These are phyloP conservation scores for Forsythia suspensa DNA, from an alignment of 257 asterid genomes.

Conservation along the genomic window DNA sequence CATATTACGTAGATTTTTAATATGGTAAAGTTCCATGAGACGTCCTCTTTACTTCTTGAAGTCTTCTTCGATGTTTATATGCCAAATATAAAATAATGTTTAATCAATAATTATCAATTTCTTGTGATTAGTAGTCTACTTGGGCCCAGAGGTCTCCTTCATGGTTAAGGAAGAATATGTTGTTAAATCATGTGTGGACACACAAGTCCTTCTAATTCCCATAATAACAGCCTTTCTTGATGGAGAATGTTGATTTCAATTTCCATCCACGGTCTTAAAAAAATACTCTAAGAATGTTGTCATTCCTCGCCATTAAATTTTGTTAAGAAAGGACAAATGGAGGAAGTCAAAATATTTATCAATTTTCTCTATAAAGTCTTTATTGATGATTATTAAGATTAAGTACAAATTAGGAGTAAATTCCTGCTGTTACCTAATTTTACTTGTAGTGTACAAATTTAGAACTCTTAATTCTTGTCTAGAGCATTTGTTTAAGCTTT, in stretches of 20 bases:
- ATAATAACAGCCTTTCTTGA: conserved; percentile 6
- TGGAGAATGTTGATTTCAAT: conserved; percentile 4
- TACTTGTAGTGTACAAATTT: not conserved
- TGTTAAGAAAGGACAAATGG: too few relatives aligned
- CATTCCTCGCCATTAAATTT: not conserved
- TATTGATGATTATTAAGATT: not conserved
- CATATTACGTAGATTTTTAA: conserved; percentile 10
- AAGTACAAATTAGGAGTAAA: not conserved
- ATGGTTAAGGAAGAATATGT: conserved; percentile 7
- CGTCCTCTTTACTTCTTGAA: conserved; percentile 45
- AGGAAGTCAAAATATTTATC: too few relatives aligned
- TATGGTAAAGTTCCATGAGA: conserved; percentile 35
- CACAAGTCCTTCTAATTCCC: not conserved
- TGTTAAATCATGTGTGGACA: conserved; percentile 9
- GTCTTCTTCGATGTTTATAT: conserved; percentile 34
- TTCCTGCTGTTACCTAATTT: not conserved
- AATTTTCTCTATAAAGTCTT: too few relatives aligned
- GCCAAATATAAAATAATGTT: conserved; percentile 2
- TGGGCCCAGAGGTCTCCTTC: conserved; percentile 34
- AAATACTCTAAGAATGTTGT: not conserved
- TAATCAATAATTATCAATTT: conserved; percentile 13
- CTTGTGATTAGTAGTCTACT: conserved; percentile 31
- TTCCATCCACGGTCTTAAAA: not conserved
- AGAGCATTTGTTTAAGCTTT: not conserved
- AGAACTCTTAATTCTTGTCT: not conserved